Conservation (phyloP, 2,329 filamentous ascomycete species). For the Diaporthe nobilis region DNA sequence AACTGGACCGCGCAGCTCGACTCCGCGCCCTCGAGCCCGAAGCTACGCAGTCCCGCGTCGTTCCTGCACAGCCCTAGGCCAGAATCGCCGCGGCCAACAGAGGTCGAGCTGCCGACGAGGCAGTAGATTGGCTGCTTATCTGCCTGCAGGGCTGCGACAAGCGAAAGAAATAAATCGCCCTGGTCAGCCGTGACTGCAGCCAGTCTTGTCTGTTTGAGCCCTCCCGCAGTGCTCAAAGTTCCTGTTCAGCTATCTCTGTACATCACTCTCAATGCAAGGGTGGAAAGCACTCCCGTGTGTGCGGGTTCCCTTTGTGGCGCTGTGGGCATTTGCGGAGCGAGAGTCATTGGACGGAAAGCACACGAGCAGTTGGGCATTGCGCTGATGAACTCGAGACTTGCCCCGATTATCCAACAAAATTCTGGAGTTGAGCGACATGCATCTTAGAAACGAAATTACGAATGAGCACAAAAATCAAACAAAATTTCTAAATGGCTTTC, state of each 20-base stretch:
- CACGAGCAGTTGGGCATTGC: not conserved
- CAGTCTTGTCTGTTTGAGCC: not conserved
- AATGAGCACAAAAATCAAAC: not conserved
- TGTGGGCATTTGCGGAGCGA: not conserved
- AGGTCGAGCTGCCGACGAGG: slow-evolving; percentile 5
- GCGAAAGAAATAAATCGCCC: no score
- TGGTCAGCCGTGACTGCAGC: not conserved
- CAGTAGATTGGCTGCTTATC: not conserved
- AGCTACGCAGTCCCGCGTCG: slow-evolving; percentile 25
- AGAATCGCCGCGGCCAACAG: slow-evolving; percentile 10
- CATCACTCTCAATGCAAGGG: not conserved
- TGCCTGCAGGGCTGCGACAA: not conserved
- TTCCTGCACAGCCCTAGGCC: slow-evolving; percentile 20
- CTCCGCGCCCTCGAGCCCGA: slow-evolving; percentile 32
- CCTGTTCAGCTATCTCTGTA: not conserved
- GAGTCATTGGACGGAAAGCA: not conserved
- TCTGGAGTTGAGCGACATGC: not conserved
- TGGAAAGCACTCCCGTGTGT: not conserved
- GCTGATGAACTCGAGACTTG: no score
- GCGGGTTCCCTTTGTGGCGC: not conserved
- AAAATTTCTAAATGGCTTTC: not conserved
- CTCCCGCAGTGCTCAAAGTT: no score
- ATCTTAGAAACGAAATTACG: not conserved
- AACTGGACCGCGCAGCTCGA: slow-evolving; percentile 35
- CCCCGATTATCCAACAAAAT: not conserved